phyloP scores from a whole-genome alignment of 2,329 filamentous ascomycete genomes.

The Penicillium hesseltinei region DNA sequence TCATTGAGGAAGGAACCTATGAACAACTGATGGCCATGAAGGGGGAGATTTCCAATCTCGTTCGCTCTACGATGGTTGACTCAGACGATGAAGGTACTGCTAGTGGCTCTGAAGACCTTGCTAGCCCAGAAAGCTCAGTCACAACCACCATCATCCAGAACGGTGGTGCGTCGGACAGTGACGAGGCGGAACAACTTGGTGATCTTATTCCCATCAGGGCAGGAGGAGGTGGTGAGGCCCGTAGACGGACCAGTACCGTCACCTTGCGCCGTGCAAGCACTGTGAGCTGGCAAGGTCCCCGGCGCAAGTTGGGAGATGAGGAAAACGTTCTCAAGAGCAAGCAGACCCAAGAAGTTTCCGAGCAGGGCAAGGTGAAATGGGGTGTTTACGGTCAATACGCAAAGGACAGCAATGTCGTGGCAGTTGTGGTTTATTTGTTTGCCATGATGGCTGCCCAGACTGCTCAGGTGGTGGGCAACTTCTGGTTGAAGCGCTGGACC shows the following conservation, averaged over 20 bases:
- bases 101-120: slow-evolving; percentile 59
- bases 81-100: slow-evolving; percentile 45
- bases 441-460: slow-evolving; percentile 78
- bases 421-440: slow-evolving; percentile 75
- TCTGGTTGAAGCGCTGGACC: slow-evolving; percentile 95
- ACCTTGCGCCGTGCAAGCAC: slow-evolving; percentile 88
- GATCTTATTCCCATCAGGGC: slow-evolving; percentile 72
- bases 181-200: slow-evolving; percentile 69
- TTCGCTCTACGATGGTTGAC: slow-evolving; percentile 65
- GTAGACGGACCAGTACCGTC: slow-evolving; percentile 65
- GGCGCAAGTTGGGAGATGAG: slow-evolving; percentile 82
- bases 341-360: slow-evolving; percentile 81
- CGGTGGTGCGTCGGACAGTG: slow-evolving; percentile 54
- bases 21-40: slow-evolving; percentile 90
- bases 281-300: slow-evolving; percentile 81
- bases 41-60: slow-evolving; percentile 79
- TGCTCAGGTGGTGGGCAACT: slow-evolving; percentile 75
- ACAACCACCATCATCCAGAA: slow-evolving; percentile 53
- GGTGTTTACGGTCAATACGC: slow-evolving; percentile 91
- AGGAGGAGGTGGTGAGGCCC: slow-evolving; percentile 58
- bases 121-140: slow-evolving; percentile 69
- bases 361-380: slow-evolving; percentile 99
- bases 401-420: slow-evolving; percentile 84
- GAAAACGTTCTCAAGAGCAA: slow-evolving; percentile 70
- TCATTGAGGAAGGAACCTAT: slow-evolving; percentile 87